Evolutionary conservation across 306 rosid genomes (phyloP).

Genomic region (Pueraria montana): DNA sequence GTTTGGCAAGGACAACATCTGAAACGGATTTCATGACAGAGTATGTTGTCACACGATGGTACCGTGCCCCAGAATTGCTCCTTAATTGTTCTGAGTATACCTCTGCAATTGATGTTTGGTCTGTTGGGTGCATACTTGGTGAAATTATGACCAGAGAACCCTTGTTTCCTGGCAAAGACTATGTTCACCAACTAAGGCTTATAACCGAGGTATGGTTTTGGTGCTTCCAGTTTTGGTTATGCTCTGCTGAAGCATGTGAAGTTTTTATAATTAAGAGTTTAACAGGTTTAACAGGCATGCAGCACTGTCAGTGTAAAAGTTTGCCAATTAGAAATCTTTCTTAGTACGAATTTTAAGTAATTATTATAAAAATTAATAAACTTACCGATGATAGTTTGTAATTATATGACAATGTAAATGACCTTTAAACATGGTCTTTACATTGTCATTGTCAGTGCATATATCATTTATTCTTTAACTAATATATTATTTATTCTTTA

Average conservation of each 20-base stretch:
- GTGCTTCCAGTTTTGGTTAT: conserved; percentile 39
- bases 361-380: too few species aligned
- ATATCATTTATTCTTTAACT: background rate
- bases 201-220: conserved; percentile 48
- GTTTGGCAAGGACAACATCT: conserved; percentile 82
- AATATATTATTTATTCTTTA: background rate
- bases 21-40: conserved; percentile 61
- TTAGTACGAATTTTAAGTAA: too few species aligned
- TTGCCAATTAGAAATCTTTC: too few species aligned
- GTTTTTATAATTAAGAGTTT: conserved; percentile 10
- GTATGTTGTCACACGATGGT: conserved; percentile 61
- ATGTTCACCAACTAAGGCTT: conserved; percentile 53
- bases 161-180: conserved; percentile 89
- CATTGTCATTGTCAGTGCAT: background rate
- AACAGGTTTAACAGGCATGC: background rate
- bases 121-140: conserved; percentile 90
- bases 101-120: conserved; percentile 93
- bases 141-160: conserved; percentile 88
- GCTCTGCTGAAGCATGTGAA: background rate
- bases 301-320: too few species aligned
- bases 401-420: background rate
- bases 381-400: too few species aligned
- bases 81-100: conserved; percentile 89
- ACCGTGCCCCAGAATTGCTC: conserved; percentile 63
- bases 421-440: background rate